A percentile compares a stretch with the other conserved stretches of the same genome.
These are phyloP conservation scores for Ustilago tritici DNA, from an alignment of 1,284 basidiomycete species.

Conservation along the genomic window DNA sequence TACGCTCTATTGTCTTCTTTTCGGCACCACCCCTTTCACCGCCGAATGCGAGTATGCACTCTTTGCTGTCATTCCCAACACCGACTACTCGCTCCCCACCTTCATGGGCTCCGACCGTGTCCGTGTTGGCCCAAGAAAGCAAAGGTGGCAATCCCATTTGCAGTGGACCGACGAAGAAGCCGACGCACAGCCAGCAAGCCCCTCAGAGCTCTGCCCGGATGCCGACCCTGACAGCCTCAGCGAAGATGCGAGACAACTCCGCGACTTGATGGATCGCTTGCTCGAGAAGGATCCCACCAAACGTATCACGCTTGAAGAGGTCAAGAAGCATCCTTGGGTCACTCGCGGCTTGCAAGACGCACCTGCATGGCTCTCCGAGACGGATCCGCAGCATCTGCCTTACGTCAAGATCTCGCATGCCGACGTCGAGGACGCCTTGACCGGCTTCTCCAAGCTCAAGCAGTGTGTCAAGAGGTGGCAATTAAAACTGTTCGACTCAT, in stretches of 20 bases:
- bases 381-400: conserved; percentile 76
- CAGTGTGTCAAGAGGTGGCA: conserved; percentile 61
- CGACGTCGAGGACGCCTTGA: conserved; percentile 80
- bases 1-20: conserved; percentile 93
- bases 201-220: conserved; percentile 41
- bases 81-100: conserved; percentile 79
- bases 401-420: conserved; percentile 80
- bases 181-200: conserved; percentile 40
- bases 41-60: conserved; percentile 80
- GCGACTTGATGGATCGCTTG: conserved; percentile 80
- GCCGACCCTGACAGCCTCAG: conserved; percentile 25
- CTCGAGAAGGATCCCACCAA: conserved; percentile 84
- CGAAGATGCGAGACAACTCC: conserved; percentile 70
- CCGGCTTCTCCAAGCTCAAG: conserved; percentile 64
- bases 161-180: conserved; percentile 60
- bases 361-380: conserved; percentile 82
- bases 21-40: conserved; percentile 82
- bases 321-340: conserved; percentile 87
- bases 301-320: conserved; percentile 83
- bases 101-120: conserved; percentile 80
- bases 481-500: conserved; percentile 53
- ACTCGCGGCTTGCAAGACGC: conserved; percentile 74
- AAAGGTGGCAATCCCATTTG: conserved; percentile 49
- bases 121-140: conserved; percentile 66
- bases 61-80: conserved; percentile 84